Conservation (phyloP, 352 stramenopile species). For the Pythium insidiosum region DNA sequence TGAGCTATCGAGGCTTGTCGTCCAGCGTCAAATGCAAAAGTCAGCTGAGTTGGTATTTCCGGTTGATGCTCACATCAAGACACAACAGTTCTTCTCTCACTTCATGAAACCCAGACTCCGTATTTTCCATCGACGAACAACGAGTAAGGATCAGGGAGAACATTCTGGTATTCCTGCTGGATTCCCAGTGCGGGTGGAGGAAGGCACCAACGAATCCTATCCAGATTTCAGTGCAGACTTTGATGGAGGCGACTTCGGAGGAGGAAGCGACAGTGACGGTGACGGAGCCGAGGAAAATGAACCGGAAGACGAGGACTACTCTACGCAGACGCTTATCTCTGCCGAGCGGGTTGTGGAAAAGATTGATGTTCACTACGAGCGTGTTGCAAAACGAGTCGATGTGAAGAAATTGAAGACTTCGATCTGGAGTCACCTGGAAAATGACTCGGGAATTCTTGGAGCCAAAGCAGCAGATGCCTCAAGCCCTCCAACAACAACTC, state of each 20-base stretch:
- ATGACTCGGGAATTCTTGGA: constrained; percentile 21
- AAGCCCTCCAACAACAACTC: too few relatives aligned
- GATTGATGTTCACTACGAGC: constrained; percentile 90
- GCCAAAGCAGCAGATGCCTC: too few relatives aligned
- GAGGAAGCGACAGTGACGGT: constrained; percentile 28
- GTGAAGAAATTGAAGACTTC: constrained; percentile 95
- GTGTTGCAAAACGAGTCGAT: constrained; percentile 95
- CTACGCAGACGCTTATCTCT: constrained; percentile 55
- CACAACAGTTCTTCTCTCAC: constrained; percentile 60
- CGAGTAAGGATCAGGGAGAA: too few relatives aligned
- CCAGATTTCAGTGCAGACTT: constrained; percentile 16
- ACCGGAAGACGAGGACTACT: constrained; percentile 34
- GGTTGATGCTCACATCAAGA: constrained; percentile 67
- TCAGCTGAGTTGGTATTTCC: constrained; percentile 61
- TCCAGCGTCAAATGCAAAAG: constrained; percentile 44
- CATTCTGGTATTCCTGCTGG: too few relatives aligned
- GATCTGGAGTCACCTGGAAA: constrained; percentile 87
- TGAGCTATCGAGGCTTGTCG: constrained; percentile 35
- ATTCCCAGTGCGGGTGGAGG: constrained; percentile 4
- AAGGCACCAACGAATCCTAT: constrained; percentile 6
- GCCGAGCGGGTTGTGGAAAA: constrained; percentile 93
- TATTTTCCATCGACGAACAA: constrained; percentile 45
- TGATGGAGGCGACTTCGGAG: constrained; percentile 9
- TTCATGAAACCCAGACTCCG: constrained; percentile 71
- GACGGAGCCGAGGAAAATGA: constrained; percentile 13